Percentiles rank a stretch among this genome's conserved stretches.
phyloP scores from a whole-genome alignment of 2,329 filamentous ascomycete species.

The Aspergillus melleus region DNA sequence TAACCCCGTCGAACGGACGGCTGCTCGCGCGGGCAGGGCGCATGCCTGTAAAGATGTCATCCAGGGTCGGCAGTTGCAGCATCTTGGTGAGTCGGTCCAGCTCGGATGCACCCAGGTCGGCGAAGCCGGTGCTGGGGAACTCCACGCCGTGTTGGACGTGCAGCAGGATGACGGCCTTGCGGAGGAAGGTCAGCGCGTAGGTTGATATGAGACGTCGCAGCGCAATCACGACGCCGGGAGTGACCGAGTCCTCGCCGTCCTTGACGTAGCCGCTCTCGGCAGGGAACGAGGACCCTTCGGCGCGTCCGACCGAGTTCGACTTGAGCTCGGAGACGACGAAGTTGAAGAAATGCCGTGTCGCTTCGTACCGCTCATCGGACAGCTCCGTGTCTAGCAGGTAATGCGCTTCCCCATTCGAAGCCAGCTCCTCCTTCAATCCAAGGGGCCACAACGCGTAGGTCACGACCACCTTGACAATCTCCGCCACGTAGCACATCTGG shows the following conservation, averaged over 20 bases:
- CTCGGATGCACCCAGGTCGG: conserved; percentile 69
- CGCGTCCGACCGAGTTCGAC: conserved; percentile 36
- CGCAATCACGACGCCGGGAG: conserved; percentile 32
- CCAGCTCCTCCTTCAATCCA: conserved; percentile 36
- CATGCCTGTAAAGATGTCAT: conserved; percentile 70
- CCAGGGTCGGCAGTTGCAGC: conserved; percentile 73
- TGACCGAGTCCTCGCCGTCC: conserved; percentile 37
- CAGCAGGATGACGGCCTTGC: conserved; percentile 80
- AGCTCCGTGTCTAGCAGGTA: conserved; percentile 28
- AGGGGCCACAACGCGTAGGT: conserved; percentile 49
- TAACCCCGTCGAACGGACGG: conserved; percentile 50
- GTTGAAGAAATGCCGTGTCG: conserved; percentile 39
- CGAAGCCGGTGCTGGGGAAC: conserved; percentile 69
- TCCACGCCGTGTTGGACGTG: conserved; percentile 88
- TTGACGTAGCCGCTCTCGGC: conserved; percentile 40
- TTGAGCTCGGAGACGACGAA: conserved; percentile 39
- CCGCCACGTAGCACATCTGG: conserved; percentile 83
- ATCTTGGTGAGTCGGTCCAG: conserved; percentile 76
- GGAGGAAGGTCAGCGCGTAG: conserved; percentile 86
- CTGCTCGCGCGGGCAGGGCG: conserved; percentile 40
- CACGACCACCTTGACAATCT: conserved; percentile 79
- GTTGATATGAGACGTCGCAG: conserved; percentile 58
- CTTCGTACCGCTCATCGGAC: conserved; percentile 28
- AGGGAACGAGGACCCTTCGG: conserved; percentile 36
- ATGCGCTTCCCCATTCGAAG: conserved; percentile 28